Conservation (phyloP, 1,139 yeast genomes). For the Saccharomycopsis hybrid region DNA sequence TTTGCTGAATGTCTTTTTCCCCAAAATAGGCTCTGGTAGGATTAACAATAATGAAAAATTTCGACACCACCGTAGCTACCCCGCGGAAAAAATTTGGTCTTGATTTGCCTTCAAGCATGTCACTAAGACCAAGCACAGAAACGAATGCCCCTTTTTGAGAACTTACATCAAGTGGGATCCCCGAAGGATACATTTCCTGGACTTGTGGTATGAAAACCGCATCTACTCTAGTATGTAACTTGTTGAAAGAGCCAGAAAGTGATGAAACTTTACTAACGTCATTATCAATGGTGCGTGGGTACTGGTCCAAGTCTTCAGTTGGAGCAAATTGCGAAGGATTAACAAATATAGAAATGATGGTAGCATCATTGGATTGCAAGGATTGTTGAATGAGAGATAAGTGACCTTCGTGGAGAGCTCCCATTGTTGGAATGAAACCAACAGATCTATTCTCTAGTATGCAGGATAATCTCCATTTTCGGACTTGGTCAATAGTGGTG, state of each 20-base stretch:
- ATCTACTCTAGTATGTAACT: slow-evolving; percentile 36
- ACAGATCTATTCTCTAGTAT: slow-evolving; percentile 39
- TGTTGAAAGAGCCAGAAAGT: slow-evolving; percentile 8
- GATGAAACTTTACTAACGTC: slow-evolving; percentile 48
- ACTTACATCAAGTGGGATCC: slow-evolving; percentile 58
- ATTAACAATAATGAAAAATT: slow-evolving; percentile 66
- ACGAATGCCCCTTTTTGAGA: slow-evolving; percentile 82
- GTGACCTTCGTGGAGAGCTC: slow-evolving; percentile 76
- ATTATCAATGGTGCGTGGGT: slow-evolving; percentile 73
- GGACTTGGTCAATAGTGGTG: slow-evolving; percentile 47
- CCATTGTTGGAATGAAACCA: slow-evolving; percentile 84
- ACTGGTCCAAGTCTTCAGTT: slow-evolving; percentile 76
- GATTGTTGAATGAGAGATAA: slow-evolving; percentile 46
- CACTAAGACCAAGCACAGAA: slow-evolving; percentile 73
- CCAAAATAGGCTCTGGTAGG: slow-evolving; percentile 86
- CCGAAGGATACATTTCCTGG: slow-evolving; percentile 85
- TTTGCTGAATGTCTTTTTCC: slow-evolving; percentile 93
- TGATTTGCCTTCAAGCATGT: slow-evolving; percentile 78
- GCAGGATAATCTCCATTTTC: slow-evolving; percentile 51
- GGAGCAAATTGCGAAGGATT: slow-evolving; percentile 98
- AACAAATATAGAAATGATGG: slow-evolving; percentile 86
- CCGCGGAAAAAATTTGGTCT: slow-evolving; percentile 95
- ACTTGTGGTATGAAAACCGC: slow-evolving; percentile 81
- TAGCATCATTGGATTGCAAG: slow-evolving; percentile 51
- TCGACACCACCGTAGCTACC: slow-evolving; percentile 89